Conservation (phyloP, 108 stramenopile species). For the Epithemia pelagica region DNA sequence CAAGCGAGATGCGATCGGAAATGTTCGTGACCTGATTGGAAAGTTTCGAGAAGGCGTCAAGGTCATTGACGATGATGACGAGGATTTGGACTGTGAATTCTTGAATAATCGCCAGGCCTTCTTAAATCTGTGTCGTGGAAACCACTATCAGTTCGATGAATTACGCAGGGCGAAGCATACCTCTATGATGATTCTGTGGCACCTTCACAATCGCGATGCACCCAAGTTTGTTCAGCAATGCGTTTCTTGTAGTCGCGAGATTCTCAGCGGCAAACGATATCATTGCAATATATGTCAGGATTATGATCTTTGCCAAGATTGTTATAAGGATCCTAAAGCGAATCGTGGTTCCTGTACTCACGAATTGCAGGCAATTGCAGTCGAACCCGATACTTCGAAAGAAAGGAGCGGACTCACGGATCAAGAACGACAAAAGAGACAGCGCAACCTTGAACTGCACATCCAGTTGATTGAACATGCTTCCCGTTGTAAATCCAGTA, state of each 20-base stretch:
- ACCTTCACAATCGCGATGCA: constrained; percentile 93
- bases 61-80: constrained; percentile 83
- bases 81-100: constrained; percentile 85
- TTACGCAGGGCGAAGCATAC: constrained; percentile 97
- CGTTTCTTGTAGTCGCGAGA: constrained; percentile 69
- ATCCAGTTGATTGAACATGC: constrained; percentile 96
- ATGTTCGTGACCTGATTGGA: constrained; percentile 22
- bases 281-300: constrained; percentile 86
- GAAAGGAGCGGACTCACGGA: constrained; percentile 50
- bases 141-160: constrained; percentile 99
- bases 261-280: constrained; percentile 75
- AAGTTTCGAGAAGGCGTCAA: constrained; percentile 47
- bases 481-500: constrained; percentile 70
- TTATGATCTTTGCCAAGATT: constrained; percentile 88
- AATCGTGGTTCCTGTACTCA: constrained; percentile 76
- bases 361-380: constrained; percentile 58
- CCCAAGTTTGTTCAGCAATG: constrained; percentile 93
- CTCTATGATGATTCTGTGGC: constrained; percentile 99
- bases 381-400: constrained; percentile 38
- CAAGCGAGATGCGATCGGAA: constrained; percentile 47
- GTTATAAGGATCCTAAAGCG: constrained; percentile 58
- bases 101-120: constrained; percentile 83
- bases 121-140: constrained; percentile 82
- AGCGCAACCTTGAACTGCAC: constrained; percentile 86
- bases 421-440: constrained; percentile 68